phyloP scores from a whole-genome alignment of 148 eudicot genomes.

The Rhododendron ovatum region DNA sequence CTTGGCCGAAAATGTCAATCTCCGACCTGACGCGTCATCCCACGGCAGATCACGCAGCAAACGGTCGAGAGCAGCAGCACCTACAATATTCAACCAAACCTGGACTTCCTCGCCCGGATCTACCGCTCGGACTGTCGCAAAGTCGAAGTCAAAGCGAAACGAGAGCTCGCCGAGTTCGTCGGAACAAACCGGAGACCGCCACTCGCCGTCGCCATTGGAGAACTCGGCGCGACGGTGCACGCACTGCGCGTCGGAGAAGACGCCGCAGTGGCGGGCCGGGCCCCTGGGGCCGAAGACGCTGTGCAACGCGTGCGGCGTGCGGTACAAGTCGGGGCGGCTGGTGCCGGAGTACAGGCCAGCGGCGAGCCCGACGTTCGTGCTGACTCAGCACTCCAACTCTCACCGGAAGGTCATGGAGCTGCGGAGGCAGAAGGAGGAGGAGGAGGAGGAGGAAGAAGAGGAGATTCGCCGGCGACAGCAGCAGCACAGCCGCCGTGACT shows the following conservation, averaged over 20 bases:
- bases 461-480: not conserved
- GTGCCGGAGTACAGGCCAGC: slow-evolving; percentile 49
- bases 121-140: not conserved
- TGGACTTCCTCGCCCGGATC: slow-evolving; percentile 4
- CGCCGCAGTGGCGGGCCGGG: slow-evolving; percentile 47
- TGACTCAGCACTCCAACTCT: slow-evolving; percentile 41
- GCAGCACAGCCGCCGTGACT: slow-evolving; percentile 10
- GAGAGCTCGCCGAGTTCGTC: slow-evolving; percentile 9
- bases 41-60: slow-evolving; percentile 28
- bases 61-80: slow-evolving; percentile 17
- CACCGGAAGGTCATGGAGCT: slow-evolving; percentile 48
- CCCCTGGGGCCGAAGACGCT: slow-evolving; percentile 40
- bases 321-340: slow-evolving; percentile 41
- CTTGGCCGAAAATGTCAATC: not conserved
- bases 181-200: not conserved
- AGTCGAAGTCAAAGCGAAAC: not conserved
- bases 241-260: slow-evolving; percentile 39
- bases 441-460: not conserved
- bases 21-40: not conserved
- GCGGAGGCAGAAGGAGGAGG: slow-evolving; percentile 31
- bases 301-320: slow-evolving; percentile 45
- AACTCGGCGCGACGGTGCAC: slow-evolving; percentile 16
- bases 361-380: slow-evolving; percentile 37
- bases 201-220: not conserved
- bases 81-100: not conserved